Base-by-base conservation (phyloP, 148 eudicot species). In the Rhododendron kiyosumense region DNA sequence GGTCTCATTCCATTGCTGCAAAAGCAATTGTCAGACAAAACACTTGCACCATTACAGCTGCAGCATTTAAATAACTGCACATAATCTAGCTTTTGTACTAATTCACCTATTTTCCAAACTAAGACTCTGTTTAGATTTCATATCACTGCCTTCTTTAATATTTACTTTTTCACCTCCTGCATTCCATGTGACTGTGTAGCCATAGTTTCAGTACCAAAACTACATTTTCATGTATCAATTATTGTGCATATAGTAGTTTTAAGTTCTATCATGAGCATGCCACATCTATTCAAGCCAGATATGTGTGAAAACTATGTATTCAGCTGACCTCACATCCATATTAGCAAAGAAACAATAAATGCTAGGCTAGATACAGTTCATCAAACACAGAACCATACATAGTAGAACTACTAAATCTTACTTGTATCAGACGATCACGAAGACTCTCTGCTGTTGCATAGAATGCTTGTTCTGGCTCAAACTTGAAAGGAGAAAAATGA, bases 1-100 rank as follows among this genome's bases (percentile, higher is more conserved):
- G 20, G 99, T 97, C 82, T 94, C 95, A 86, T 97, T 97, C 99
- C 99, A 97, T 97, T 95, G 98, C 99, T 97, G 95, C 93, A 88
- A 15, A 86, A 36, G 77, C 79, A 61, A 85, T 82, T 81, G 80
- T 79, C 14, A 87, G 61, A 6, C 22, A 78, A 73, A 22, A 81
- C 41, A 38, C 59, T 74, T 26, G 32, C 48, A 81, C 10, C 48
- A 63, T 90, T 78, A 85, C 54, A 63, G 63, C 22, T 26, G 74
- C 88, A 81, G 28, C 81, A 59, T 48, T 2, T 48, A 18, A 69
- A 46, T 34, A 46, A 51, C 18, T 63, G 51, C 2, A 24, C 10
- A 9, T 46, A 18, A 3, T 8, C 26, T 83, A 69, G n/a, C 52
- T 67, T 83, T 83, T 67, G 46, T 43, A 32, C 43, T 26, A 63